Evolutionary conservation across 2,329 filamentous ascomycete species (phyloP).

Genomic region (Coleophoma eucalyptorum): DNA sequence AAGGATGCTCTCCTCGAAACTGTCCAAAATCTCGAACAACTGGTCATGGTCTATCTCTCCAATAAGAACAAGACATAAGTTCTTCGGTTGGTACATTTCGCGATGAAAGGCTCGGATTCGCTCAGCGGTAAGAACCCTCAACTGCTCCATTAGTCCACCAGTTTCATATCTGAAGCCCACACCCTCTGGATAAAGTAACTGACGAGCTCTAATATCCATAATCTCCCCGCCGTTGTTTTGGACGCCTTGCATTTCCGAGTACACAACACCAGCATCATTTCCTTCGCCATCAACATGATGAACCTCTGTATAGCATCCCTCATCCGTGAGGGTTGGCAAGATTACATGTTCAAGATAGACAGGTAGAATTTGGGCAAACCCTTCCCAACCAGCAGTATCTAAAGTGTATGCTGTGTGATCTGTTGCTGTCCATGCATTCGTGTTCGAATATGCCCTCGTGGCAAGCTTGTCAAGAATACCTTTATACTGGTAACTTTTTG

Average conservation of each 20-base stretch:
- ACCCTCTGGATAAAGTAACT: constrained; percentile 80
- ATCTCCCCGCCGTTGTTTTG: constrained; percentile 82
- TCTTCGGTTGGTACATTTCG: constrained; percentile 97
- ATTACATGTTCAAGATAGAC: constrained; percentile 95
- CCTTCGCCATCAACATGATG: constrained; percentile 92
- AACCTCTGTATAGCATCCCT: constrained; percentile 91
- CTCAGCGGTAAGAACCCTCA: constrained; percentile 81
- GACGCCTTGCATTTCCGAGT: constrained; percentile 97
- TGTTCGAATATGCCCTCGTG: constrained; percentile 86
- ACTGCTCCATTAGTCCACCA: constrained; percentile 92
- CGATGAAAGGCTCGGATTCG: constrained; percentile 92
- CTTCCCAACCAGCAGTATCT: constrained; percentile 94
- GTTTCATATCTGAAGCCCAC: constrained; percentile 96
- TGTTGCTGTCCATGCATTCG: constrained; percentile 95
- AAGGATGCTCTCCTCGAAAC: constrained; percentile 84
- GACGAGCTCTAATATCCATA: constrained; percentile 79
- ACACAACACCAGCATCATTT: constrained; percentile 94
- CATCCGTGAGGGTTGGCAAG: constrained; percentile 86
- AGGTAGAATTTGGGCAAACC: constrained; percentile 89
- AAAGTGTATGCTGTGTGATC: constrained; percentile 97
- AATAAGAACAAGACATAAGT: constrained; percentile 86
- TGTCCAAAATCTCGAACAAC: constrained; percentile 75
- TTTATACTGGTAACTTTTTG: constrained; percentile 90
- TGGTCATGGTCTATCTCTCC: constrained; percentile 84
- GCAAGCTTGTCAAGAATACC: constrained; percentile 92